These are phyloP conservation scores for Rhizopogon salebrosus DNA, from an alignment of 768 basidiomycete species.

Conservation along the genomic window DNA sequence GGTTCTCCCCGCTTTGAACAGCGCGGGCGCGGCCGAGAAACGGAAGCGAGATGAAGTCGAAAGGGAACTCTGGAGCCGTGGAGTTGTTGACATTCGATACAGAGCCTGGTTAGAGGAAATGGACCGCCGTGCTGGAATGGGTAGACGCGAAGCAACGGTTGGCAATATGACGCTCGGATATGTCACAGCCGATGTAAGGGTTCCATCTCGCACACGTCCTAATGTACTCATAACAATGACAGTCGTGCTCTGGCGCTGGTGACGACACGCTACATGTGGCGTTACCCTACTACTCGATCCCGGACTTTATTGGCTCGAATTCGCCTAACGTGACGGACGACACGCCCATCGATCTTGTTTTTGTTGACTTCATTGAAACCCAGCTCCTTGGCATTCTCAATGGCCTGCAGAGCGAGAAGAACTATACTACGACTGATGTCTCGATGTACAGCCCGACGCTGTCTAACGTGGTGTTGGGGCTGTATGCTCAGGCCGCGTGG, in stretches of 20 bases:
- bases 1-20: constrained; percentile 51
- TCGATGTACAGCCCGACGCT: constrained; percentile 45
- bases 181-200: constrained; percentile 62
- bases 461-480: constrained; percentile 32
- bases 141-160: constrained; percentile 32
- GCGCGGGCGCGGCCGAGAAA: constrained; percentile 33
- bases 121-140: constrained; percentile 34
- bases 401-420: constrained; percentile 40
- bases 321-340: constrained; percentile 45
- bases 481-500: constrained; percentile 34
- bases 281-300: constrained; percentile 47
- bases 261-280: constrained; percentile 69
- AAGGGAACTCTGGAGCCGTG: constrained; percentile 31
- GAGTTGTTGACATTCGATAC: constrained; percentile 48
- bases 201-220: neutral
- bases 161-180: constrained; percentile 64
- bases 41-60: constrained; percentile 21
- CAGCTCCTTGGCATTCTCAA: constrained; percentile 55
- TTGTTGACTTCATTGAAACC: constrained; percentile 61
- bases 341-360: constrained; percentile 66
- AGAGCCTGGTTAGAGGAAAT: constrained; percentile 56
- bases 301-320: constrained; percentile 55
- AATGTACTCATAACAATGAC: neutral
- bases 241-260: constrained; percentile 70
- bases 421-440: constrained; percentile 49